Evolutionary conservation across 371 early-diverging fungal species (phyloP), one percentile per base, ranked within the genome.

Genomic region (Actinomortierella wolfii): DNA sequence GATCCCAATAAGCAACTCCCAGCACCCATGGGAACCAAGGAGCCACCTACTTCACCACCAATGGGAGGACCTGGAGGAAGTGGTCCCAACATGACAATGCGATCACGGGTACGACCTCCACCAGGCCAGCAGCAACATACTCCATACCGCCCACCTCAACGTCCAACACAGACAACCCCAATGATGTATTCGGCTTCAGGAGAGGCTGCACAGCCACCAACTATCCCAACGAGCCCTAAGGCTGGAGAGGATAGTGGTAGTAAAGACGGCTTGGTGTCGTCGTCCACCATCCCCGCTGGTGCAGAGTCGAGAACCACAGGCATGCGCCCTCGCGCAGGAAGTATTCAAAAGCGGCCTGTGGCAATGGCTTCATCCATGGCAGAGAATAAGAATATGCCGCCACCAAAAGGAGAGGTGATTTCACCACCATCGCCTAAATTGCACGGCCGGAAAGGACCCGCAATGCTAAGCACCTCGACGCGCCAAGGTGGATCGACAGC

Each of bases 61-160:
- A 34, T 34, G 34, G 34, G 34, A 6, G 34, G 34, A 34, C 7
- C 34, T 6, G 34, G 34, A 34, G 34, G 34, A 34, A n/a, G n/a
- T n/a, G n/a, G n/a, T n/a, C n/a, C n/a, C n/a, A n/a, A n/a, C n/a
- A n/a, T n/a, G n/a, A n/a, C n/a, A n/a, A 34, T 34, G 3, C 47
- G 58, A 40, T 39, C 68, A 1, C 63, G 75, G 3, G 64, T 64
- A 7, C 47, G 75, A 34, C 74, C 74, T 17, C 74, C 74, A 29
- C 75, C 75, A 21, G 67, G 64, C n/a, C 63, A 66, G 51, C 58
- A 67, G 23, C 53, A 29, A 20, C 40, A 45, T 43, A 57, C 67
- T 1, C 75, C 75, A 8, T 74, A 74, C 52, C 64, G 63, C 17
- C 75, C 75, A 13, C 75, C 75, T 11, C 67, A 74, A 64, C 49